phyloP scores from a whole-genome alignment of 108 stramenopile genomes.

The Skeletonema marinoi region DNA sequence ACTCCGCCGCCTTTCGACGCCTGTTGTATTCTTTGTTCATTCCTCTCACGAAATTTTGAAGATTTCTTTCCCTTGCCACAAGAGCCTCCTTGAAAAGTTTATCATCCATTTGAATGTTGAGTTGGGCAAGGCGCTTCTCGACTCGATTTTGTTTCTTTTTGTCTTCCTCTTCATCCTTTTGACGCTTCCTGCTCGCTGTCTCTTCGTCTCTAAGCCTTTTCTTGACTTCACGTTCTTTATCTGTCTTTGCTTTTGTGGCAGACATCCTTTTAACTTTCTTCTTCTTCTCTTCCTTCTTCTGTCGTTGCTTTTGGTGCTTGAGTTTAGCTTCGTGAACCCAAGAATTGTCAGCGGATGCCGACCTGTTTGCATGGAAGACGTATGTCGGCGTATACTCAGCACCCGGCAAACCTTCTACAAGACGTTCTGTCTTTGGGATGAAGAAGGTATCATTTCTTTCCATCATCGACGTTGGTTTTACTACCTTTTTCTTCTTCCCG shows the following conservation, averaged over 20 bases:
- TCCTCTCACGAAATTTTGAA: conserved; percentile 62
- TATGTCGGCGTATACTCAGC: conserved; percentile 71
- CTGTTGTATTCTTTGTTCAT: conserved; percentile 71
- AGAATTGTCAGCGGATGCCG: conserved; percentile 46
- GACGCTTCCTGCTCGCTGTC: conserved; percentile 60
- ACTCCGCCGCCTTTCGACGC: conserved; percentile 70
- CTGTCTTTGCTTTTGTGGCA: conserved; percentile 36
- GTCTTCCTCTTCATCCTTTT: conserved; percentile 76
- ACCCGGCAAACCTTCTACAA: conserved; percentile 85
- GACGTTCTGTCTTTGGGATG: conserved; percentile 65
- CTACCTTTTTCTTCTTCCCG: conserved; percentile 80
- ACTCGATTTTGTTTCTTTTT: conserved; percentile 69
- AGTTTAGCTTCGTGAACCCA: conserved; percentile 68
- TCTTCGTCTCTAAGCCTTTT: conserved; percentile 65
- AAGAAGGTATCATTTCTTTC: conserved; percentile 82
- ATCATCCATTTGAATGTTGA: conserved; percentile 79
- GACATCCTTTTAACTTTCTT: conserved; percentile 14
- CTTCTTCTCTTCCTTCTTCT: conserved; percentile 43
- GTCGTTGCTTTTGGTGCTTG: conserved; percentile 48
- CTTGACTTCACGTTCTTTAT: conserved; percentile 57
- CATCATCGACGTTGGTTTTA: conserved; percentile 63
- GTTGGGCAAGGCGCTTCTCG: conserved; percentile 71
- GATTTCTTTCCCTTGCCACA: conserved; percentile 69
- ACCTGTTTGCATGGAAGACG: conserved; percentile 62
- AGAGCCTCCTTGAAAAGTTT: conserved; percentile 77